These are phyloP conservation scores for Thuidium tamariscinum DNA, from an alignment of 225 moss, liverwort and hornwort genomes.

Conservation along the genomic window DNA sequence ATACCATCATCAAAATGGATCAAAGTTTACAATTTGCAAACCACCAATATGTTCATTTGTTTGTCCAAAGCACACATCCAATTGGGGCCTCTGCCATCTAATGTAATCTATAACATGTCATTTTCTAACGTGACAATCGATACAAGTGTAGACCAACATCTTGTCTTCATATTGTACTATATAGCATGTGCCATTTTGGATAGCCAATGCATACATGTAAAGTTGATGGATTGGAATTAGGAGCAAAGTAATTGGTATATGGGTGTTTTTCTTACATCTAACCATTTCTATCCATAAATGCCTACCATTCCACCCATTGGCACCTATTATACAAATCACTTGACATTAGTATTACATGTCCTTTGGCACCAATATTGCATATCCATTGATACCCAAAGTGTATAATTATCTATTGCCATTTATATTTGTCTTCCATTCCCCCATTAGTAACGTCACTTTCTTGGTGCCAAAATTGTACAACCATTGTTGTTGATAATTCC, in stretches of 20 bases:
- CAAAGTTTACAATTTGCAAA: not conserved
- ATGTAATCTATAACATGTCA: not conserved
- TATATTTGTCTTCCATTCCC: too few relatives aligned
- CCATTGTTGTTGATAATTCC: too few relatives aligned
- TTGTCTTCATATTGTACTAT: not conserved
- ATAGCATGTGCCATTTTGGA: rapidly evolving
- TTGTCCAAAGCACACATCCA: rapidly evolving
- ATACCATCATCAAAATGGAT: not conserved
- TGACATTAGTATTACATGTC: too few relatives aligned
- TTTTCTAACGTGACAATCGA: rapidly evolving
- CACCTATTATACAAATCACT: rapidly evolving
- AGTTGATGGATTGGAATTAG: rapidly evolving
- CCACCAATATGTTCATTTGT: rapidly evolving
- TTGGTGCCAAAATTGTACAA: too few relatives aligned
- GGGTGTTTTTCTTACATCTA: too few relatives aligned
- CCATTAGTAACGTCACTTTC: too few relatives aligned
- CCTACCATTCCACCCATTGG: not conserved
- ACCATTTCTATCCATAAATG: not conserved
- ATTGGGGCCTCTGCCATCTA: rapidly evolving
- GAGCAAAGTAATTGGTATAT: rapidly evolving
- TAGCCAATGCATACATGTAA: rapidly evolving
- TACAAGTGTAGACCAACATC: rapidly evolving
- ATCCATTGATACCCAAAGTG: too few relatives aligned
- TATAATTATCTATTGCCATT: too few relatives aligned
- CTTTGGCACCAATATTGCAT: rapidly evolving